Percentiles rank a stretch among this genome's conserved stretches.
These are phyloP conservation scores for Cyclaneusma minus DNA, from an alignment of 2,329 filamentous ascomycete genomes.

Conservation along the genomic window DNA sequence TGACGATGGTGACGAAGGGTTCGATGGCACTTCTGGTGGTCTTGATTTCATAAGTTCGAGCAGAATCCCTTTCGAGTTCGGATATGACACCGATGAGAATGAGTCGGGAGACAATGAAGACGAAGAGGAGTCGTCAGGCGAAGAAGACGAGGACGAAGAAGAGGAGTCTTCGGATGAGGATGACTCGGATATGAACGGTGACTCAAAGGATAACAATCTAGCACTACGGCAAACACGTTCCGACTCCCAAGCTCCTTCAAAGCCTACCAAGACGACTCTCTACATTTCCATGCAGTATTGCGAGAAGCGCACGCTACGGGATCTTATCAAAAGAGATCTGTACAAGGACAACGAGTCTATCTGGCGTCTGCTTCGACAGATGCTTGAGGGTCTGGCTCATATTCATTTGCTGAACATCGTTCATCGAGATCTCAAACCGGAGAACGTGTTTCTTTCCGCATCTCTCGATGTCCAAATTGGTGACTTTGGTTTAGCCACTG, in stretches of 20 bases:
- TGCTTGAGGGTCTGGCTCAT: conserved; percentile 77
- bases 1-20: conserved; percentile 13
- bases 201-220: conserved; percentile 5
- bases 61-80: conserved; percentile 65
- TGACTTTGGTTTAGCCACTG: conserved; percentile 89
- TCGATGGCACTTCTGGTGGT: conserved; percentile 49
- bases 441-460: conserved; percentile 93
- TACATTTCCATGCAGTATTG: conserved; percentile 99
- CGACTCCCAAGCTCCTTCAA: conserved; percentile 24
- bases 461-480: conserved; percentile 87
- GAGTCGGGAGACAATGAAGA: conserved; percentile 14
- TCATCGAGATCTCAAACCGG: conserved; percentile 89
- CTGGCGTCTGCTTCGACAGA: conserved; percentile 84
- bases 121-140: conserved; percentile 19
- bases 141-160: conserved; percentile 28
- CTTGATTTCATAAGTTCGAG: conserved; percentile 89
- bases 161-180: conserved; percentile 25
- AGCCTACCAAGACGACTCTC: conserved; percentile 54
- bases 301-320: conserved; percentile 72
- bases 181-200: conserved; percentile 15
- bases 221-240: conserved; percentile 14
- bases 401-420: conserved; percentile 87
- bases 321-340: conserved; percentile 66
- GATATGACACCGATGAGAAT: conserved; percentile 35
- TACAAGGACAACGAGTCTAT: conserved; percentile 60